phyloP scores from a whole-genome alignment of 441 rosid species.

The Populus hybrid region DNA sequence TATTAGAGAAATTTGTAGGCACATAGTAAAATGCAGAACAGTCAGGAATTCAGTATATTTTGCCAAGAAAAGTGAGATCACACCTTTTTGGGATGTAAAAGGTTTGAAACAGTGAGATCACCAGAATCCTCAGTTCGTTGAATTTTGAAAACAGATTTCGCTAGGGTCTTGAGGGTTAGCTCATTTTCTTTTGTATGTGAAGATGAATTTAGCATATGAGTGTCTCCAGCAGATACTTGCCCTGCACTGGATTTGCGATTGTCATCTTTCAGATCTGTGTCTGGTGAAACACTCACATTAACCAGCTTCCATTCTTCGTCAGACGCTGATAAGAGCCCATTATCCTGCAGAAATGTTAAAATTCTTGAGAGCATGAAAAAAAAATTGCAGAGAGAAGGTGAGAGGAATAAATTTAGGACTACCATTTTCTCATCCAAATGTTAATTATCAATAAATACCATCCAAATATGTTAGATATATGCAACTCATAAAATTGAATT shows the following conservation, averaged over 20 bases:
- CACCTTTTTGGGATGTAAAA: slow-evolving; percentile 23
- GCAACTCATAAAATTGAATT: neutral
- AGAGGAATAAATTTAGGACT: neutral
- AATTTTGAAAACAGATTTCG: slow-evolving; percentile 39
- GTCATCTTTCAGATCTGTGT: slow-evolving; percentile 22
- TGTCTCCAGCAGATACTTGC: slow-evolving; percentile 19
- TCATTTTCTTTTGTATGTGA: too few species aligned
- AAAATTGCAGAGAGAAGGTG: neutral
- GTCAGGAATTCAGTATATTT: slow-evolving; percentile 3
- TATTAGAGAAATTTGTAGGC: neutral
- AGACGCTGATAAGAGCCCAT: slow-evolving; percentile 24
- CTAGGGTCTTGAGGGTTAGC: slow-evolving; percentile 33
- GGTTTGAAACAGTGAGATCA: slow-evolving; percentile 21
- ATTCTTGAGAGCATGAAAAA: neutral
- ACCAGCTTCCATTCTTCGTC: slow-evolving; percentile 34
- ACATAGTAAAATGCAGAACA: neutral
- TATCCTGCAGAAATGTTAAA: slow-evolving; percentile 35
- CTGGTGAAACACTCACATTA: slow-evolving; percentile 21
- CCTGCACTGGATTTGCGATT: slow-evolving; percentile 8
- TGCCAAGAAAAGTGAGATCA: neutral
- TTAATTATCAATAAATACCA: too few species aligned
- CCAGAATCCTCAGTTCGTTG: slow-evolving; percentile 21
- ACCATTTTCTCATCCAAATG: neutral
- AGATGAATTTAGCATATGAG: slow-evolving; percentile 15
- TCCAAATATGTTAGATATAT: neutral